phyloP scores from a whole-genome alignment of 2,329 filamentous ascomycete species.

The Hymenoscyphus occultus region DNA sequence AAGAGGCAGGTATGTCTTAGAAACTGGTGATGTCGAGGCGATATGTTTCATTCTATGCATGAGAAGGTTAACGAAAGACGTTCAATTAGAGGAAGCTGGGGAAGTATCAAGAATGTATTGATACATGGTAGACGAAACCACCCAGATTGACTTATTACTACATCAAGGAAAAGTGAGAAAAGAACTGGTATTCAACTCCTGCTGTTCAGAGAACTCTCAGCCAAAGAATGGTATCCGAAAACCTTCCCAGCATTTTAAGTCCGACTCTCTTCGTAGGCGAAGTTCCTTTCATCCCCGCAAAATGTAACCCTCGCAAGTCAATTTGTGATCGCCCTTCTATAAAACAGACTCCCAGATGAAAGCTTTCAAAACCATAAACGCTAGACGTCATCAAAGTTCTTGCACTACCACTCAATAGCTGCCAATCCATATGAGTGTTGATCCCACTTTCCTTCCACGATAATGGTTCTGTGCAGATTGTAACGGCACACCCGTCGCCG shows the following conservation, averaged over 20 bases:
- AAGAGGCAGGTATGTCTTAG: background rate
- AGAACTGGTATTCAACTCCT: background rate
- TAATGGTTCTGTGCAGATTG: background rate
- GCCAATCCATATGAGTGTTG: background rate
- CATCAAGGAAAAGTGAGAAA: background rate
- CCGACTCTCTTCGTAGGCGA: background rate
- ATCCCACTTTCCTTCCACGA: constrained; percentile 6
- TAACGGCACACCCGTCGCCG: constrained; percentile 4
- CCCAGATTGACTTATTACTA: background rate
- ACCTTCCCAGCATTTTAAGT: background rate
- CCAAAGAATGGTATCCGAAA: background rate
- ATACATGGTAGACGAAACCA: background rate
- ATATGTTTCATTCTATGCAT: background rate
- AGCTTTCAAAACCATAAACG: background rate
- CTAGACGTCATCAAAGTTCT: constrained; percentile 1
- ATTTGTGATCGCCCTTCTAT: background rate
- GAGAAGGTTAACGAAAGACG: background rate
- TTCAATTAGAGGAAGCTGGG: background rate
- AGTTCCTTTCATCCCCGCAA: background rate
- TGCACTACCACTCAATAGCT: background rate
- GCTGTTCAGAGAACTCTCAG: background rate
- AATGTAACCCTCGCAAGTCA: background rate
- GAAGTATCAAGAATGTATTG: background rate
- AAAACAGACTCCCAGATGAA: background rate
- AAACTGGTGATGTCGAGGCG: background rate